phyloP scores from a whole-genome alignment of 441 rosid genomes.

The Mallotus japonicus region DNA sequence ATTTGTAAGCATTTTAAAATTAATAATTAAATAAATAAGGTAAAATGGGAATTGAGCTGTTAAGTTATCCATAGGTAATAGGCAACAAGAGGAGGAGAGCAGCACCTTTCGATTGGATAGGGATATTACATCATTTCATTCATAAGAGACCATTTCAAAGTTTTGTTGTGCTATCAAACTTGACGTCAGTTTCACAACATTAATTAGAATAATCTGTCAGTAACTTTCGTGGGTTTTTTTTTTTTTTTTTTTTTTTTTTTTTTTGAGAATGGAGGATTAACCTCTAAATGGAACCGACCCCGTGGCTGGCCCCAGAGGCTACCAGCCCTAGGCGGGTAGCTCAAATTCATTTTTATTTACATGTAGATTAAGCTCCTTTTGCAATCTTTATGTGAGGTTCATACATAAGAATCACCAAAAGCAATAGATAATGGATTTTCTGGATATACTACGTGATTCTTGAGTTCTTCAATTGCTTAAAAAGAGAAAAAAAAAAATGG shows the following conservation, averaged over 20 bases:
- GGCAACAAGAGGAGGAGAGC: too few species aligned
- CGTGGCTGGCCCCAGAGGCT: too few species aligned
- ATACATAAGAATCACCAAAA: slow-evolving; percentile 6
- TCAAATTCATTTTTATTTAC: background rate
- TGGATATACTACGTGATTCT: slow-evolving; percentile 4
- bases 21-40: too few species aligned
- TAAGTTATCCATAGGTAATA: too few species aligned
- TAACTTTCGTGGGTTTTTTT: slow-evolving; percentile 1
- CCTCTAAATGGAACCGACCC: too few species aligned
- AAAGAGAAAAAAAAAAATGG: background rate
- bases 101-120: too few species aligned
- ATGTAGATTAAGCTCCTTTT: background rate
- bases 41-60: too few species aligned
- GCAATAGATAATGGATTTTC: background rate
- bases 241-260: background rate
- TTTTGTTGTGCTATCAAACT: background rate
- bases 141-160: background rate
- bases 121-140: too few species aligned
- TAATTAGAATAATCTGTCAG: background rate
- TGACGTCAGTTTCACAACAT: background rate
- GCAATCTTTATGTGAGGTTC: background rate
- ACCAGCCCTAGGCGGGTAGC: too few species aligned
- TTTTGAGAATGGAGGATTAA: too few species aligned
- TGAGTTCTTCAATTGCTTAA: background rate
- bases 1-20: too few species aligned